A percentile compares a stretch with the other conserved stretches of the same genome.
Evolutionary conservation across 768 basidiomycete species (phyloP).

Genomic region (Termitomyces sp.): DNA sequence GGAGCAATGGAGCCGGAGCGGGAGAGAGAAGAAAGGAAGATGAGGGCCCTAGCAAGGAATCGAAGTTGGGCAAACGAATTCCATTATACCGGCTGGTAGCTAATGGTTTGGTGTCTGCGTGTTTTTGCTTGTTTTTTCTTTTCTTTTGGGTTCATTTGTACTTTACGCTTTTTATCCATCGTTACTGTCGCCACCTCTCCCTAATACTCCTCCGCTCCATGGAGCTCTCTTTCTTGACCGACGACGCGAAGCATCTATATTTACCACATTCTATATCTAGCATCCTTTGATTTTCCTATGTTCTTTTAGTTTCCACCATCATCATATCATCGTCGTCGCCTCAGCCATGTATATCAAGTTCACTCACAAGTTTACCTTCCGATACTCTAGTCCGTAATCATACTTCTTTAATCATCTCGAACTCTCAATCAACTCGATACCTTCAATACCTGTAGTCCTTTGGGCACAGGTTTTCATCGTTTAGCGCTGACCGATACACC

Average conservation of each 20-base stretch:
- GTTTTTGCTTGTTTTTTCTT: background rate
- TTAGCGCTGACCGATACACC: background rate
- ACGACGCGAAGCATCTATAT: background rate
- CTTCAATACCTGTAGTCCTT: background rate
- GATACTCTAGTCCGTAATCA: background rate
- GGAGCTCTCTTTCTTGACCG: background rate
- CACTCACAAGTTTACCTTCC: background rate
- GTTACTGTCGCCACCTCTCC: background rate
- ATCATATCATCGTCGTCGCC: background rate
- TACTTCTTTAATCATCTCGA: background rate
- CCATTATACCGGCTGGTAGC: conserved; percentile 59
- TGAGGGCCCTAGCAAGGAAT: conserved; percentile 49
- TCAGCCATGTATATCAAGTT: conserved; percentile 6
- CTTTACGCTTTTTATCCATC: conserved; percentile 6
- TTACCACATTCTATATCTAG: conserved; percentile 6
- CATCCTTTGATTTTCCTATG: conserved; percentile 7
- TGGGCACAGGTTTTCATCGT: background rate
- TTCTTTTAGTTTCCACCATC: background rate
- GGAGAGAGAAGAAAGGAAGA: conserved; percentile 34
- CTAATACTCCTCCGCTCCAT: conserved; percentile 1
- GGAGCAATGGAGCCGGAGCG: conserved; percentile 18
- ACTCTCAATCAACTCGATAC: background rate
- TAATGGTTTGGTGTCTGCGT: background rate
- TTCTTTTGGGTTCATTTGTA: conserved; percentile 12
- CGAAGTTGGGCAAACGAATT: conserved; percentile 62